Conservation (phyloP, 1,139 yeast species). For the Taphrina wiesneri region DNA sequence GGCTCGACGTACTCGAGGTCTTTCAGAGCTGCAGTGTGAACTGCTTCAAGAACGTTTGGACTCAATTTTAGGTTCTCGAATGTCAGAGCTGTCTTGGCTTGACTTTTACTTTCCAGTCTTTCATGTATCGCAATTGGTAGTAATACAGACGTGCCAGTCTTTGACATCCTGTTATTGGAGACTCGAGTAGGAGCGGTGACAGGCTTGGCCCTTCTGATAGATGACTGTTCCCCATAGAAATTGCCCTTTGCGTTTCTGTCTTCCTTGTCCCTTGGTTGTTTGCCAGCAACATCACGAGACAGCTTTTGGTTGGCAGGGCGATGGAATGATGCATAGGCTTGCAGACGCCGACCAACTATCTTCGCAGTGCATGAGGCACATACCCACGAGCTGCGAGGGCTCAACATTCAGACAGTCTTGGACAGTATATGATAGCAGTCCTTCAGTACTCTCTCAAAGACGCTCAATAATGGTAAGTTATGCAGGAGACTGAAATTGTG, state of each 20-base stretch:
- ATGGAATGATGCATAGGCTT: neutral
- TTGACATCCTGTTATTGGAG: slow-evolving; percentile 27
- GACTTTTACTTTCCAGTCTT: slow-evolving; percentile 17
- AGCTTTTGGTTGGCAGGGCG: slow-evolving; percentile 6
- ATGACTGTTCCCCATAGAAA: neutral
- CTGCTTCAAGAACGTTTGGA: slow-evolving; percentile 65
- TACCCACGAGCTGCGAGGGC: too few species aligned
- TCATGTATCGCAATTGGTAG: slow-evolving; percentile 13
- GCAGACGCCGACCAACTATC: neutral
- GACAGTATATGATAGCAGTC: too few species aligned
- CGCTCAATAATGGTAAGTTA: too few species aligned
- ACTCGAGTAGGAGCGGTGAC: neutral
- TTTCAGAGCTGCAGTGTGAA: slow-evolving; percentile 57
- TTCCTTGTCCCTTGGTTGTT: neutral
- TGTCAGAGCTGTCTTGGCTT: slow-evolving; percentile 4
- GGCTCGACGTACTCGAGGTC: slow-evolving; percentile 50
- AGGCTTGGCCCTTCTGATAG: neutral
- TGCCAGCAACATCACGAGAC: slow-evolving; percentile 8
- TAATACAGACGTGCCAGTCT: slow-evolving; percentile 24
- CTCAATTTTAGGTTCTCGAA: slow-evolving; percentile 68
- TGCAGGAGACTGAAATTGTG: too few species aligned
- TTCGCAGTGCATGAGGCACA: neutral
- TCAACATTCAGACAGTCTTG: too few species aligned
- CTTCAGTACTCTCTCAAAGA: too few species aligned
- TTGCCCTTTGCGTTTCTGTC: neutral